Evolutionary conservation across 257 asterid species (phyloP), one percentile per base, ranked within the genome.

Genomic region (Gentiana dahurica): DNA sequence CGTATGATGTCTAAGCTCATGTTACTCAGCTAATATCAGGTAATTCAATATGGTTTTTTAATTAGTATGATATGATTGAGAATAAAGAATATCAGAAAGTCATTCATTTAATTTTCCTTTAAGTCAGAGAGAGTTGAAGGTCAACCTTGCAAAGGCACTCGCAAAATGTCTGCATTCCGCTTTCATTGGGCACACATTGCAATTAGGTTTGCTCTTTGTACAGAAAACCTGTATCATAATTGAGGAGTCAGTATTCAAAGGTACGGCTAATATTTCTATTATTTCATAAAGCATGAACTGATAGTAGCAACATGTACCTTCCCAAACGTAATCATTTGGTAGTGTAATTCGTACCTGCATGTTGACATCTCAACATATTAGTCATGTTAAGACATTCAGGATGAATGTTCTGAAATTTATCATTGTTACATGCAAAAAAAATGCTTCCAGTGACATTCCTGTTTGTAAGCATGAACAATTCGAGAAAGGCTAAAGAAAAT

Each of bases 251-350:
- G 13, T 32, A 24, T 37, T 71, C 39, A 61, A 55, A 59, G 37
- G 46, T 61, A 48, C 24, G 37, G 49, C 52, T 54, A 55, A 61
- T 58, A 12, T 2, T 12, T 48, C 52, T 54, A 55, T 58, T 58
- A 12, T 2, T 12, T 48, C 3, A 43, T 41, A 35, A 49, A 53
- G 33, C 15, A 33, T 37, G 38, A 59, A 53, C 35, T 51, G 59
- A 68, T 47, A 32, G 43, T 47, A 60, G 43, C 55, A 57, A 34
- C 76, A 51, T 41, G 9, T 76, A 90, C 97, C 96, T 91, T 91
- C 61, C 98, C 98, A 66, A 91, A 91, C 59, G 98, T 91, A 55
- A 91, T 91, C 98, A 91, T 81, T 72, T 91, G 98, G 68, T 91
- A 87, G 73, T 91, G 98, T 59, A 91, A 83, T 74, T 91, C 98